Evolutionary conservation across 2,329 filamentous ascomycete genomes (phyloP), one percentile per base, ranked within the genome.

Genomic region (Apiospora kogelbergensis): DNA sequence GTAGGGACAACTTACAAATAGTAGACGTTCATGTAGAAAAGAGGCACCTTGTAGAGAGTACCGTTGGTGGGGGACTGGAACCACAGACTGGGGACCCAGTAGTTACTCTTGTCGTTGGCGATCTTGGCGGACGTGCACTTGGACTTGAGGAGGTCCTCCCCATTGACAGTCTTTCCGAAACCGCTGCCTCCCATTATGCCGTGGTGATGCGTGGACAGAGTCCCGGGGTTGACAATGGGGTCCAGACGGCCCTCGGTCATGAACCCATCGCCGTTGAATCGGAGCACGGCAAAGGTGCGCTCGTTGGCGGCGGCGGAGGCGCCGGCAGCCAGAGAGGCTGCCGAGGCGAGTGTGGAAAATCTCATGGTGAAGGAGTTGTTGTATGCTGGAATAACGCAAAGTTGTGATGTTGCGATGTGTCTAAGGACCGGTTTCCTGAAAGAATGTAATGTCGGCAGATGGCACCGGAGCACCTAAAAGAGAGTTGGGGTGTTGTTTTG

Each of bases 11-110:
- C 84, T 78, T 76, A 88, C 86, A 91, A 90, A 81, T 95, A 95
- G 83, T 96, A 96, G 71, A 88, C 87, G 76, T 90, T 90, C 87
- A 91, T 90, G 77, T 93, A 93, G 75, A 91, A 90, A 71, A 92
- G 81, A 60, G 89, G 84, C 22, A 94, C 92, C 44, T 86, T 84
- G 78, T 90, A 87, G 73, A 93, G 88, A 66, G 84, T 85, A 65
- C 87, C 87, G 72, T 90, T 88, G 73, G 86, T 81, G 74, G 88
- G 85, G 72, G 91, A 86, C 73, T 85, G 81, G 80, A 91, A 94
- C 81, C 90, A 94, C 2, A 95, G 81, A 37, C 84, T 83, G 1
- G 93, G 92, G 68, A 90, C 89, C 93, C 93, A 95, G 83, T 95
- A 95, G 79, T 91, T 91, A 73, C 88, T 91, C 77, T 89, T 84